Percentiles rank a stretch among this genome's conserved stretches.
These are phyloP conservation scores for Penicillium sp. DNA, from an alignment of 2,329 filamentous ascomycete species.

Conservation along the genomic window DNA sequence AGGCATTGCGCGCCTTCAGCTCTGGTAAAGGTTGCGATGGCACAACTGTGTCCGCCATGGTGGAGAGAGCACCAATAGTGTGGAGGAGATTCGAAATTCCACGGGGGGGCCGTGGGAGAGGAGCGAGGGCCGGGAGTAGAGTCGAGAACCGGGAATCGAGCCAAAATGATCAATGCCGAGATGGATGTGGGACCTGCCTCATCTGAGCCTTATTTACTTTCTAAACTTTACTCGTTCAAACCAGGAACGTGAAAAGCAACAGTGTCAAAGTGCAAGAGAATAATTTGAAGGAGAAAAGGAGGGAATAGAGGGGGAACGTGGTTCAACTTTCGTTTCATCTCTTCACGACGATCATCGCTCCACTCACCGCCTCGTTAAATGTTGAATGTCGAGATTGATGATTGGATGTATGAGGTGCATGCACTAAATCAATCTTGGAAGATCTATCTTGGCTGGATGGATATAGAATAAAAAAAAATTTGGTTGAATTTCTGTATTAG, in stretches of 20 bases:
- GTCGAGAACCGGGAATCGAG: constrained; percentile 1
- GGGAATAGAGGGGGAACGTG: constrained; percentile 13
- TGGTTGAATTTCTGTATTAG: neutral
- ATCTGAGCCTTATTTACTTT: neutral
- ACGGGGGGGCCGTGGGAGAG: neutral
- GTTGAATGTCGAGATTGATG: constrained; percentile 6
- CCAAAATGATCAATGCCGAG: constrained; percentile 3
- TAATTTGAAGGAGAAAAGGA: constrained; percentile 1
- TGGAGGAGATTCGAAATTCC: neutral
- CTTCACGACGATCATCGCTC: constrained; percentile 10
- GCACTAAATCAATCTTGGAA: constrained; percentile 6
- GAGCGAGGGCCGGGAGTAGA: neutral
- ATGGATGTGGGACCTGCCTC: constrained; percentile 11
- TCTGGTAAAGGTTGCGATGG: constrained; percentile 25
- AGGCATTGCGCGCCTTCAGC: constrained; percentile 42
- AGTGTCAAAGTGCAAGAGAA: neutral
- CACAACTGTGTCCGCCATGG: constrained; percentile 37
- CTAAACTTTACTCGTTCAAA: constrained; percentile 7
- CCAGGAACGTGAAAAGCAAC: constrained; percentile 6
- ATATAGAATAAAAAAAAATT: neutral
- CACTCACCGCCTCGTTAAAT: constrained; percentile 13
- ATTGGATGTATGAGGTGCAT: constrained; percentile 3
- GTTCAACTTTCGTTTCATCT: constrained; percentile 24
- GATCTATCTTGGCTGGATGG: neutral
- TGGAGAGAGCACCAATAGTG: constrained; percentile 6